A percentile compares a stretch with the other conserved stretches of the same genome.
Conservation (phyloP, 2,329 filamentous ascomycete species). For the Teratosphaeria viscida region DNA sequence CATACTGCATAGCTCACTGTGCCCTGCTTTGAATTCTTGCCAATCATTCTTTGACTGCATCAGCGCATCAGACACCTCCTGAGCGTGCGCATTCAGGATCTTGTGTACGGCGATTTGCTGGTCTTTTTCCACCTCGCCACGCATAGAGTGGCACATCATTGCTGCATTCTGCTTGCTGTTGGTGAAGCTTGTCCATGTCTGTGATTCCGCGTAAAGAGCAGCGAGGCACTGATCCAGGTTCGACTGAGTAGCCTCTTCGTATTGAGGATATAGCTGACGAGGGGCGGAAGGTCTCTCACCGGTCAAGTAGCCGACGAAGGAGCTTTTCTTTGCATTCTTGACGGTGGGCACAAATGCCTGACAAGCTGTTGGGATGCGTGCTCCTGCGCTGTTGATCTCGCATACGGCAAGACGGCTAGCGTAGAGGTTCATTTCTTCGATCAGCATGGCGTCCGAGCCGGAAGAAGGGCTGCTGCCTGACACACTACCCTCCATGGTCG, state of each 20-base stretch:
- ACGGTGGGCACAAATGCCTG: slow-evolving; percentile 35
- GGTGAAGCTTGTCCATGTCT: slow-evolving; percentile 56
- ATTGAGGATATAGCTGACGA: slow-evolving; percentile 8
- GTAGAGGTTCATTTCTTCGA: slow-evolving; percentile 45
- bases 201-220: slow-evolving; percentile 32
- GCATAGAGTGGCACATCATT: slow-evolving; percentile 51
- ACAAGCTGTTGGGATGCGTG: slow-evolving; percentile 42
- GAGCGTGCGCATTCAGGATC: not conserved
- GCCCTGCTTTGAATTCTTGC: slow-evolving; percentile 3
- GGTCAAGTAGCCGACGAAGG: slow-evolving; percentile 15
- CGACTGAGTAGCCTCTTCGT: slow-evolving; percentile 19
- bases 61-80: slow-evolving; percentile 2
- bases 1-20: slow-evolving; percentile 5
- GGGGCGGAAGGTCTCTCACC: slow-evolving; percentile 6
- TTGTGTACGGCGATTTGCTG: slow-evolving; percentile 14
- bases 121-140: slow-evolving; percentile 47
- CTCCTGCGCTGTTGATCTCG: slow-evolving; percentile 46
- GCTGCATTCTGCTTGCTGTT: slow-evolving; percentile 52
- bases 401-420: slow-evolving; percentile 54
- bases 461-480: slow-evolving; percentile 2
- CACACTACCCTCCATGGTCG: slow-evolving; percentile 32
- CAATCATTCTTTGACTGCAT: slow-evolving; percentile 8
- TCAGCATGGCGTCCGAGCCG: slow-evolving; percentile 17
- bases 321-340: slow-evolving; percentile 22
- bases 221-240: slow-evolving; percentile 43